Evolutionary conservation across 1,139 yeast genomes (phyloP).

Genomic region (Magnusiomyces suaveolens): DNA sequence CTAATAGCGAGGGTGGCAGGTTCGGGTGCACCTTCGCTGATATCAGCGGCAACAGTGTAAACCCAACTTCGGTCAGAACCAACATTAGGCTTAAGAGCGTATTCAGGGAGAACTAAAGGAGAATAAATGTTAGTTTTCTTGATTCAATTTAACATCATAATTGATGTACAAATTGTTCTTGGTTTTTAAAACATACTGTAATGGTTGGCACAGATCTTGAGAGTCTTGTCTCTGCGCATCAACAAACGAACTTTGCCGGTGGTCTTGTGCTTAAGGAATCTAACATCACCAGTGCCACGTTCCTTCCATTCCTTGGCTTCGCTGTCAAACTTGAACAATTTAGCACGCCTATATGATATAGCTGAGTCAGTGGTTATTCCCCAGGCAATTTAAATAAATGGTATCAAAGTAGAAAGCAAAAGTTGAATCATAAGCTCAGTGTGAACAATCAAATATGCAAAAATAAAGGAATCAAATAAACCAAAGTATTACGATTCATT

Average conservation of each 20-base stretch:
- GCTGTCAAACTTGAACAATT: constrained; percentile 78
- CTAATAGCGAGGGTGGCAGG: constrained; percentile 95
- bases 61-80: constrained; percentile 99
- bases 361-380: background rate
- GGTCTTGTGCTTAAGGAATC: constrained; percentile 80
- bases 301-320: constrained; percentile 91
- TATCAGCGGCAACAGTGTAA: constrained; percentile 86
- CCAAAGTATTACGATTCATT: too few relatives aligned
- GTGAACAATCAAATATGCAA: too few relatives aligned
- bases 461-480: too few relatives aligned
- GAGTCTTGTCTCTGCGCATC: constrained; percentile 98
- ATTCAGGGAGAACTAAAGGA: constrained; percentile 53
- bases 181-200: constrained; percentile 32
- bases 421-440: too few relatives aligned
- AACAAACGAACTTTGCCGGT: constrained; percentile 75
- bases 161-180: background rate
- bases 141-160: background rate
- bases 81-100: constrained; percentile 79
- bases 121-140: constrained; percentile 9
- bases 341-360: constrained; percentile 56
- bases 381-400: background rate
- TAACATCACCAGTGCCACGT: constrained; percentile 98
- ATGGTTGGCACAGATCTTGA: constrained; percentile 97
- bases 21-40: constrained; percentile 92
- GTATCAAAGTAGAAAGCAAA: background rate